phyloP scores from a whole-genome alignment of 192 early-diverging fungal species.

The Coemansia sp. region DNA sequence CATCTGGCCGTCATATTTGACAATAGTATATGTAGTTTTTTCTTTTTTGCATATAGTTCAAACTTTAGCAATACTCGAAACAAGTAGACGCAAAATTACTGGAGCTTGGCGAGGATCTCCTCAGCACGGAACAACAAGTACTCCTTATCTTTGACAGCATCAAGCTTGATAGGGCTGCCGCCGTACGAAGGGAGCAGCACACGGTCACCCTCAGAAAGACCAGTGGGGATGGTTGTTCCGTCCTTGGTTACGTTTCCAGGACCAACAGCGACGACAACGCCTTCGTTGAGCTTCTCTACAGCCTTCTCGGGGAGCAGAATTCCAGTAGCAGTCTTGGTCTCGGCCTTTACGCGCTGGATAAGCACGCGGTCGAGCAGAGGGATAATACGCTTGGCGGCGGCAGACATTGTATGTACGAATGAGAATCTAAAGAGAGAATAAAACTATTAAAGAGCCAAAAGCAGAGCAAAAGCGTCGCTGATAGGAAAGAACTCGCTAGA shows the following conservation, averaged over 20 bases:
- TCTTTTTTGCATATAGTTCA: not conserved
- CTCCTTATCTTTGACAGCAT: conserved; percentile 72
- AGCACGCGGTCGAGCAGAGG: conserved; percentile 98
- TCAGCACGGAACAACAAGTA: conserved; percentile 88
- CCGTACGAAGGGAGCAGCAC: conserved; percentile 96
- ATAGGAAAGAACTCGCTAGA: conserved; percentile 4
- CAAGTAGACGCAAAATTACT: conserved; percentile 23
- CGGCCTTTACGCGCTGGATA: conserved; percentile 94
- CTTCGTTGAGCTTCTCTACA: conserved; percentile 97
- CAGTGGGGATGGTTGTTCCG: conserved; percentile 76
- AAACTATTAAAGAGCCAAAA: conserved; percentile 1
- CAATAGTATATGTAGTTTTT: not conserved
- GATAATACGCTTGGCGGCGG: conserved; percentile 79
- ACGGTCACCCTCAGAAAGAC: conserved; percentile 89
- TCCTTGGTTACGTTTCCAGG: conserved; percentile 88
- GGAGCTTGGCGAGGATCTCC: conserved; percentile 94
- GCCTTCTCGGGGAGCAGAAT: conserved; percentile 98
- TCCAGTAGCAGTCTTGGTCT: conserved; percentile 86
- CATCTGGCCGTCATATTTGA: not conserved
- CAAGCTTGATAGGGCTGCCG: conserved; percentile 90
- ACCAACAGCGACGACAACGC: conserved; percentile 89
- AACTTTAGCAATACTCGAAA: not conserved
- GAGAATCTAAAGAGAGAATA: conserved; percentile 1
- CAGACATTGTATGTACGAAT: conserved; percentile 1
- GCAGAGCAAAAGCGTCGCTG: not conserved